phyloP scores from a whole-genome alignment of 2,329 filamentous ascomycete species.

The Seiridium unicorne region DNA sequence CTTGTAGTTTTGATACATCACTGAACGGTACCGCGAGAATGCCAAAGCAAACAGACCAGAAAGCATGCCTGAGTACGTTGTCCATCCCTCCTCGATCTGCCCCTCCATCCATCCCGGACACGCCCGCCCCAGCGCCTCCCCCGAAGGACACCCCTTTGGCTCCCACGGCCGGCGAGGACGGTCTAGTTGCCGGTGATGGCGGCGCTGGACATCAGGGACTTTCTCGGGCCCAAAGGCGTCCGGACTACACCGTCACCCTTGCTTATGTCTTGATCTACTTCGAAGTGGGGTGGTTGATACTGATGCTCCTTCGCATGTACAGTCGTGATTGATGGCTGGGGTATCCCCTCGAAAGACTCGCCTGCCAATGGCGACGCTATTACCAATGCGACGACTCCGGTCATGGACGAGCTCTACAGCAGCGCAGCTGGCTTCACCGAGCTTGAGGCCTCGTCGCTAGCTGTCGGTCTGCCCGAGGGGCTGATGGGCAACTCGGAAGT shows the following conservation, averaged over 20 bases:
- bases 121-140: constrained; percentile 2
- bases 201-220: constrained; percentile 13
- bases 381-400: constrained; percentile 85
- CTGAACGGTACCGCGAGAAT: constrained; percentile 37
- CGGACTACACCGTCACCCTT: constrained; percentile 40
- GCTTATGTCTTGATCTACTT: constrained; percentile 56
- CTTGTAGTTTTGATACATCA: not conserved
- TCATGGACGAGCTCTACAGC: constrained; percentile 90
- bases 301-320: constrained; percentile 39
- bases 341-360: constrained; percentile 76
- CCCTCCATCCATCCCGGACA: constrained; percentile 10
- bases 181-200: not conserved
- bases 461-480: constrained; percentile 92
- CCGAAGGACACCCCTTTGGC: constrained; percentile 1
- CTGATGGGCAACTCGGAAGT: constrained; percentile 99
- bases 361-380: constrained; percentile 93
- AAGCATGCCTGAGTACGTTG: constrained; percentile 60
- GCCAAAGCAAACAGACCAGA: constrained; percentile 48
- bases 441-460: constrained; percentile 92
- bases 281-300: constrained; percentile 51
- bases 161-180: not conserved
- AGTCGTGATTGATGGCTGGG: constrained; percentile 99
- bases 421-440: constrained; percentile 82
- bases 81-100: constrained; percentile 28
- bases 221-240: constrained; percentile 15